Evolutionary conservation across 768 basidiomycete species (phyloP), one percentile per base, ranked within the genome.

Genomic region (Boletus speciosus): DNA sequence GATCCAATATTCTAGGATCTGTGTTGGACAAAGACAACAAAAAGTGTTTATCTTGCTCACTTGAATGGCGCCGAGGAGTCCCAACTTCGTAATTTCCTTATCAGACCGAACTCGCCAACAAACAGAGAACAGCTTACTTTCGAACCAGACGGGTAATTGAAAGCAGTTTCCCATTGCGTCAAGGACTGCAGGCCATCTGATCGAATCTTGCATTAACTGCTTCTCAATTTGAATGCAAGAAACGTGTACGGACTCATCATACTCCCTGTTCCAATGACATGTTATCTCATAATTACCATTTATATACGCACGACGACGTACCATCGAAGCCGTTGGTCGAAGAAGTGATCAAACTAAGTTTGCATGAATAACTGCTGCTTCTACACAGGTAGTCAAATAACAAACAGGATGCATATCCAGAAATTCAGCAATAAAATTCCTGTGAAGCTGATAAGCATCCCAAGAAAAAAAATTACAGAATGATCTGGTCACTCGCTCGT

Each of bases 1-100:
- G 66, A 60, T 32, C 76, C 76, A 44, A 77, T 73, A 60, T 71
- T 77, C 69, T 77, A 48, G 14, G 19, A 31, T 10, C 4, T 2
- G 19, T 23, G 15, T 46, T 6, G 14, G n/a, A 23, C 9, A 23
- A 19, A 21, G 36, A 32, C 16, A 5, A 49, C 41, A 38, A 16
- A 19, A 12, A 7, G 2, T 3, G 14, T 21, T 19, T 12, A 25
- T 43, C 9, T n/a, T 29, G 31, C 54, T 55, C n/a, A 49, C 48
- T 31, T 54, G 53, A 19, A 49, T 55, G 11, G 48, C 36, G 2
- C 29, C 16, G n/a, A 55, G 42, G 10, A 50, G 34, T 12, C 48
- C 36, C 48, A 55, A 6, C 54, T 54, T 49, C 21, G 14, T 32
- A 12, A 23, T 38, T 35, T 9, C 10, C 11, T 23, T n/a, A 10